A percentile compares a stretch with the other conserved stretches of the same genome.
These are phyloP conservation scores for Aspergillus ellipticus DNA, from an alignment of 495 filamentous ascomycete genomes.

Conservation along the genomic window DNA sequence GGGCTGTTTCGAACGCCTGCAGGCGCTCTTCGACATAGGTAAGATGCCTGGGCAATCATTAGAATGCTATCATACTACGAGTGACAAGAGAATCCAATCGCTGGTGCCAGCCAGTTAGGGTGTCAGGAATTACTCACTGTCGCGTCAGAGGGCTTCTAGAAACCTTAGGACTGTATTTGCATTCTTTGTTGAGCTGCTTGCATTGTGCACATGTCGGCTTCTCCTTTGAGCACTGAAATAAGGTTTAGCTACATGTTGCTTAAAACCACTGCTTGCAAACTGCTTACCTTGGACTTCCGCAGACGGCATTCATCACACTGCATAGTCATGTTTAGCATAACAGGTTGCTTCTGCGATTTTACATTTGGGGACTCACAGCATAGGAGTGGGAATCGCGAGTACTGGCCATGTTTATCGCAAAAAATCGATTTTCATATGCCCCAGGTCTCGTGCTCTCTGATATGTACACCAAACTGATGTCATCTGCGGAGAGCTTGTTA, in stretches of 20 bases:
- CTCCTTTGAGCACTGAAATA: conserved; percentile 46
- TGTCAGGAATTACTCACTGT: conserved; percentile 31
- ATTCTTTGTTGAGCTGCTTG: conserved; percentile 42
- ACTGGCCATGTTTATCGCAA: conserved; percentile 41
- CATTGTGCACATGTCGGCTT: conserved; percentile 43
- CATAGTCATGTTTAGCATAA: neutral
- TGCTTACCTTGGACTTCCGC: conserved; percentile 45
- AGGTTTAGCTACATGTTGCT: conserved; percentile 6
- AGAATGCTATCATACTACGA: neutral
- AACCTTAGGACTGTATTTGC: conserved; percentile 48
- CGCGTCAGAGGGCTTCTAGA: conserved; percentile 45
- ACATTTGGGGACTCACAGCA: conserved; percentile 32
- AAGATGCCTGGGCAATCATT: conserved; percentile 33
- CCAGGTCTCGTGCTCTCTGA: conserved; percentile 32
- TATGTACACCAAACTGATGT: conserved; percentile 33
- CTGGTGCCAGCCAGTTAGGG: neutral
- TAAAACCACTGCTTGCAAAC: neutral
- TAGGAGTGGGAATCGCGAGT: conserved; percentile 48
- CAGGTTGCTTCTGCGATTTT: neutral
- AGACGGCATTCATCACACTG: conserved; percentile 51
- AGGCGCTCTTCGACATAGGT: conserved; percentile 50
- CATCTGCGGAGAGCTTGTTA: conserved; percentile 33
- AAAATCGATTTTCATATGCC: conserved; percentile 22
- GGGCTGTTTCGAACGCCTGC: conserved; percentile 41
- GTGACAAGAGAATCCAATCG: neutral